Conservation (phyloP, 352 stramenopile genomes). For the Plasmopara muralis region DNA sequence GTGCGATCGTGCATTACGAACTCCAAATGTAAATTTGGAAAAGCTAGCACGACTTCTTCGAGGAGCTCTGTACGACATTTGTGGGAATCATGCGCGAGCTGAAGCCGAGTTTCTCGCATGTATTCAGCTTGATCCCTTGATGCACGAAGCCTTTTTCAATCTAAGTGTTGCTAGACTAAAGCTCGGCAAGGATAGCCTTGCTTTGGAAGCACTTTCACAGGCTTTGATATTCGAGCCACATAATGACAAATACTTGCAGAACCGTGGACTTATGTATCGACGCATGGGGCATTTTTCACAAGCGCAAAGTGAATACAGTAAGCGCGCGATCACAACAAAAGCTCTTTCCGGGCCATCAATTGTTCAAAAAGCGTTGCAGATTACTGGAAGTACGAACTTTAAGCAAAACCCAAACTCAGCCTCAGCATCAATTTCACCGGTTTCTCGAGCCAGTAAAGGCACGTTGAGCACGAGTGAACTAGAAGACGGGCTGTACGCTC, state of each 20-base stretch:
- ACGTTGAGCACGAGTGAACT: conserved; percentile 29
- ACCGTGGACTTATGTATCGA: conserved; percentile 49
- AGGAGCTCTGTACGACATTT: conserved; percentile 49
- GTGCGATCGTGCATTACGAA: conserved; percentile 44
- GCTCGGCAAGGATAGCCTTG: conserved; percentile 34
- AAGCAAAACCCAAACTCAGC: conserved; percentile 17
- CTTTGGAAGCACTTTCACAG: conserved; percentile 31
- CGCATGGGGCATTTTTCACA: conserved; percentile 40
- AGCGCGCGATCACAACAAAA: conserved; percentile 24
- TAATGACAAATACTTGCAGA: conserved; percentile 45
- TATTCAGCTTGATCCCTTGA: conserved; percentile 34
- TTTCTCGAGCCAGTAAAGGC: conserved; percentile 5
- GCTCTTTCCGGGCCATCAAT: not conserved
- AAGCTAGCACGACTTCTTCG: conserved; percentile 55
- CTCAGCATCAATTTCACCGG: not conserved
- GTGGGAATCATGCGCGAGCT: conserved; percentile 33
- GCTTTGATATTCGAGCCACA: conserved; percentile 33
- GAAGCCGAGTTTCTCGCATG: conserved; percentile 42
- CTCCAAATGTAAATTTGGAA: conserved; percentile 46
- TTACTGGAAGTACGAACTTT: conserved; percentile 13
- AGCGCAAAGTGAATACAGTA: conserved; percentile 48
- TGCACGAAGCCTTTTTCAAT: conserved; percentile 67
- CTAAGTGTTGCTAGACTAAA: conserved; percentile 46
- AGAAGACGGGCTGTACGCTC: conserved; percentile 55
- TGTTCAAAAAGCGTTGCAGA: not conserved